Base-by-base conservation (phyloP, 768 basidiomycete genomes). In the Crucibulum laeve region DNA sequence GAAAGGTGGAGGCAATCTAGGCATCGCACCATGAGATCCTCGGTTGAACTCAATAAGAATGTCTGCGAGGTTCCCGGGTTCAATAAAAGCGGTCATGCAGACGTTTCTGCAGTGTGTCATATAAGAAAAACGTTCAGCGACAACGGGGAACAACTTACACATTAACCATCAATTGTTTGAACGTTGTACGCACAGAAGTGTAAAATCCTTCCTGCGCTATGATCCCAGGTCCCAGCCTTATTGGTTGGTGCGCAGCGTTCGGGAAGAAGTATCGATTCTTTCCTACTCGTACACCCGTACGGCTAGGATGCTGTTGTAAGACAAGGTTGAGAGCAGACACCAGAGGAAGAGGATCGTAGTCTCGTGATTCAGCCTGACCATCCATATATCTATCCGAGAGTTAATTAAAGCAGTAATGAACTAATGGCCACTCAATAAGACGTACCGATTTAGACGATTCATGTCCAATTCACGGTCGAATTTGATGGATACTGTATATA, bases 41-140 rank as follows among this genome's bases (percentile, higher is more conserved):
- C 48, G 50, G 4, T 58, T 44, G 49, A 85, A 87, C 2, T 65
- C 70, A 5, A 64, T 15, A 37, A 89, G 67, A 3, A 77, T 74
- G 0, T 83, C 65, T 0, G 79, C 80, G 6, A 91, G 68, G 47
- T 82, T 86, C 0, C 83, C 80, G 0, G 76, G 76, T 8, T 69
- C 64, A 25, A 79, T 63, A 48, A 80, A 80, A 1, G 79, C 77
- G 3, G 75, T 71, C 65, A 74, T 75, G 52, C 76, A 77, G 15
- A 75, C 71, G 49, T 79, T 79, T 3, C 73, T 76, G 40, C 13
- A 21, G 18, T 23, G 6, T n/a, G n/a, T n/a, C 11, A 15, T 3
- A 15, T 33, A 17, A 22, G 15, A 18, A 17, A 42, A 7, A 13
- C 14, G 41, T 22, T 13, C 13, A 17, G 30, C 3, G 18, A 30